Evolutionary conservation across 1,139 yeast genomes (phyloP), one percentile per base, ranked within the genome.

Genomic region (Candida pseudoviswanathii): DNA sequence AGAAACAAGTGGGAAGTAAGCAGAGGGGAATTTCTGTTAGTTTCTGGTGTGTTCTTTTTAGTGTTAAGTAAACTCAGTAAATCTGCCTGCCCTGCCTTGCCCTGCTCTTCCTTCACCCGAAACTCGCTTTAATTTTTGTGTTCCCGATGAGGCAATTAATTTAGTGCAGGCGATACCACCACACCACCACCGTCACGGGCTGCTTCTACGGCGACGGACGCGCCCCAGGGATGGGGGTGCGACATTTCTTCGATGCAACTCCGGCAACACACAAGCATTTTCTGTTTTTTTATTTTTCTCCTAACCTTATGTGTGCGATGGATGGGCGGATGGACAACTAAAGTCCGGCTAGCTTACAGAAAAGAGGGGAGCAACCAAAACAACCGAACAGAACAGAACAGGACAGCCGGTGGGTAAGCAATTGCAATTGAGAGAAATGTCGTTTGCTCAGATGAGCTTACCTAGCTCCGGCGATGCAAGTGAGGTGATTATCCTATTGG

Each of bases 121-220:
- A 40, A 30, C 9, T 40, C 43, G 34, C 43, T 24, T 25, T 37
- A 5, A 37, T 37, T 25, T 37, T 37, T 37, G 41, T 37, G 41
- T 37, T 11, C 6, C 16, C n/a, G 41, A 24, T 37, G 41, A 37
- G 41, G 30, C 30, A 37, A 37, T 37, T 37, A 24, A 36, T 22
- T 22, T 33, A 31, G n/a, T 2, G 22, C 37, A 33, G 24, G 21
- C 11, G 22, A 16, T 16, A 16, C 16, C 16, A 16, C 16, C 37
- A 33, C 37, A 33, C 21, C 37, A 9, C 37, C 16, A 16, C 16
- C 16, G 16, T 16, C 16, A 16, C 16, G 16, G 16, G 16, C 16
- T 16, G 16, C 16, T 16, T 10, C 34, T 16, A 31, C 34, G 5
- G 11, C 34, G 16, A 32, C n/a, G 6, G 5, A 1, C 16, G 16